These are phyloP conservation scores for Coemansia sp. DNA, from an alignment of 192 early-diverging fungal genomes.

Conservation along the genomic window DNA sequence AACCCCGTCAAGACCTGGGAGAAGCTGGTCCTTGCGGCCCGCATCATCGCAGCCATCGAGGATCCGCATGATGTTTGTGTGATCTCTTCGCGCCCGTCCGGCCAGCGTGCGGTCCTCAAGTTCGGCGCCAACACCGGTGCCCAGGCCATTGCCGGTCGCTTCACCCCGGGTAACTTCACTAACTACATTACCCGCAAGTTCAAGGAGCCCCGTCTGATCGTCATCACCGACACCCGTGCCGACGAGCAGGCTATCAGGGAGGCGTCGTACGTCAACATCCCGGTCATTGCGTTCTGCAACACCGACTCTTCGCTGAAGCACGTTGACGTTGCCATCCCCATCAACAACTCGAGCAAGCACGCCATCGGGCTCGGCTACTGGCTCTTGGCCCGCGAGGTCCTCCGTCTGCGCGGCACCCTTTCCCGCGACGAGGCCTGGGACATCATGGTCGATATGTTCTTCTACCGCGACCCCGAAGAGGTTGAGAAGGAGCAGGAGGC, in stretches of 20 bases:
- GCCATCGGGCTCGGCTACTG: slow-evolving; percentile 96
- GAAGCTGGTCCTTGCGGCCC: slow-evolving; percentile 98
- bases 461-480: slow-evolving; percentile 99
- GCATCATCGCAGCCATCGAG: slow-evolving; percentile 98
- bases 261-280: slow-evolving; percentile 99
- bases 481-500: slow-evolving; percentile 89
- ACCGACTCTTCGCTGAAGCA: slow-evolving; percentile 92
- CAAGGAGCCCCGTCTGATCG: slow-evolving; percentile 98
- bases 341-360: slow-evolving; percentile 99
- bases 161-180: slow-evolving; percentile 99
- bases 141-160: slow-evolving; percentile 98
- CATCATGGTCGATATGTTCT: slow-evolving; percentile 99
- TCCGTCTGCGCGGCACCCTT: slow-evolving; percentile 94
- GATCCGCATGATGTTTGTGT: slow-evolving; percentile 98
- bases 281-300: slow-evolving; percentile 98
- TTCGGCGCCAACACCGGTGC: slow-evolving; percentile 98
- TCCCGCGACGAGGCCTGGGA: slow-evolving; percentile 84
- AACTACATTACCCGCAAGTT: slow-evolving; percentile 99
- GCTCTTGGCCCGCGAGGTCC: slow-evolving; percentile 97
- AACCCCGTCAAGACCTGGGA: slow-evolving; percentile 99
- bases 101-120: slow-evolving; percentile 99
- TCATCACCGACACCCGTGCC: slow-evolving; percentile 96
- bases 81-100: slow-evolving; percentile 95
- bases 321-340: slow-evolving; percentile 98
- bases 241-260: slow-evolving; percentile 99